These are phyloP conservation scores for Macroventuria anomochaeta DNA, from an alignment of 2,329 filamentous ascomycete species.

Conservation along the genomic window DNA sequence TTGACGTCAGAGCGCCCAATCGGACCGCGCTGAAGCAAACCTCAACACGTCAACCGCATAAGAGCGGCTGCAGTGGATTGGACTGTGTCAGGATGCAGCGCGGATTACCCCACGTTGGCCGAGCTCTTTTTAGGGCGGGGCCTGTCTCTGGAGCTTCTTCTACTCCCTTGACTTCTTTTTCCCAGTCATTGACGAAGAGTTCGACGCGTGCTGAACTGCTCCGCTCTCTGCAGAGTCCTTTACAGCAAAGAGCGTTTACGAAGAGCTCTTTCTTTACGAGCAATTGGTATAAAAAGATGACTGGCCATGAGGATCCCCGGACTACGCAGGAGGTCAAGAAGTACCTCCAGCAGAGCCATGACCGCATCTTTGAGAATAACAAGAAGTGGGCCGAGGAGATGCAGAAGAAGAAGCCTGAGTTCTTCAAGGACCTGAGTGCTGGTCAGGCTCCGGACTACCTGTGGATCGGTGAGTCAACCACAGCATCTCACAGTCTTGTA, in stretches of 20 bases:
- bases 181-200: not conserved
- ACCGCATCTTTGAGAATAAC: slow-evolving; percentile 74
- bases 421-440: slow-evolving; percentile 68
- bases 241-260: slow-evolving; percentile 10
- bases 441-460: slow-evolving; percentile 75
- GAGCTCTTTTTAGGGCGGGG: slow-evolving; percentile 21
- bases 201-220: slow-evolving; percentile 1
- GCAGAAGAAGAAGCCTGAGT: slow-evolving; percentile 65
- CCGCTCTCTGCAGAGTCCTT: slow-evolving; percentile 3
- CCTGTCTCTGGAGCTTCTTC: slow-evolving; percentile 7
- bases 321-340: slow-evolving; percentile 38
- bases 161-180: not conserved
- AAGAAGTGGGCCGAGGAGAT: slow-evolving; percentile 68
- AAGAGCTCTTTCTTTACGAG: slow-evolving; percentile 19
- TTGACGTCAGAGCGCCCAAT: slow-evolving; percentile 39
- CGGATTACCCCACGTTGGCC: slow-evolving; percentile 33
- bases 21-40: slow-evolving; percentile 29
- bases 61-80: slow-evolving; percentile 23
- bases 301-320: slow-evolving; percentile 24
- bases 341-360: slow-evolving; percentile 69
- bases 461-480: slow-evolving; percentile 47
- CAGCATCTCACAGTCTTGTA: not conserved
- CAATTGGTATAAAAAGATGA: slow-evolving; percentile 29
- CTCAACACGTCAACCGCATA: slow-evolving; percentile 30
- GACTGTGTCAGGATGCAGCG: slow-evolving; percentile 28